Evolutionary conservation across 2,329 filamentous ascomycete species (phyloP).

Genomic region (Phyllosticta capitalensis): DNA sequence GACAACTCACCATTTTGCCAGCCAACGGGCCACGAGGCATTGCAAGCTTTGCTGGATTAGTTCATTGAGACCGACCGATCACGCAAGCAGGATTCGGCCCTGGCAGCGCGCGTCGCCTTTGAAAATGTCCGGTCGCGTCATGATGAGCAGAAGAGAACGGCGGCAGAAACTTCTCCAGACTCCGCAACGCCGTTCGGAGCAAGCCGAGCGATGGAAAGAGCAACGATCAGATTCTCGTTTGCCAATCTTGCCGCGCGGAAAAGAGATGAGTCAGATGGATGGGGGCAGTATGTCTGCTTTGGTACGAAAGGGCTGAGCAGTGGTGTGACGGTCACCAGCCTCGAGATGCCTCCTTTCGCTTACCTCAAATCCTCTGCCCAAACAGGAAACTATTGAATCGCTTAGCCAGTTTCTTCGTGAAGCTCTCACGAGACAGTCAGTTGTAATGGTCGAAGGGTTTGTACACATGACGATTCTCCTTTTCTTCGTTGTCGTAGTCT

Average conservation of each 20-base stretch:
- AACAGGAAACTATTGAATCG: background rate
- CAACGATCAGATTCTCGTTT: background rate
- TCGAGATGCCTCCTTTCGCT: background rate
- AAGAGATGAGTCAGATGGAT: background rate
- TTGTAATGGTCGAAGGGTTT: background rate
- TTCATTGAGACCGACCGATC: background rate
- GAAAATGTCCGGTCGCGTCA: background rate
- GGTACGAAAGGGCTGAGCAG: background rate
- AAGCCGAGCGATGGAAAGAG: background rate
- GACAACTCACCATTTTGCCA: background rate
- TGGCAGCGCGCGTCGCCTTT: background rate
- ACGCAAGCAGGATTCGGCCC: background rate
- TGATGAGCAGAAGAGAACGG: background rate
- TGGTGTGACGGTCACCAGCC: background rate
- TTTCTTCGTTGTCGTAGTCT: background rate
- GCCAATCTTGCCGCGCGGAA: background rate
- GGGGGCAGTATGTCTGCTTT: background rate
- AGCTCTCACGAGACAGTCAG: background rate
- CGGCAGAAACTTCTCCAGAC: background rate
- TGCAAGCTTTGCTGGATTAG: background rate
- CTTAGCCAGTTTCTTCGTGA: background rate
- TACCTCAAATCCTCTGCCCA: background rate
- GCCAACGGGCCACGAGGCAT: background rate
- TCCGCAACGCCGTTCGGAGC: background rate
- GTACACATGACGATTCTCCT: background rate